Evolutionary conservation across 208 protist genomes (phyloP).

Genomic region (Wallacemonas sp.): DNA sequence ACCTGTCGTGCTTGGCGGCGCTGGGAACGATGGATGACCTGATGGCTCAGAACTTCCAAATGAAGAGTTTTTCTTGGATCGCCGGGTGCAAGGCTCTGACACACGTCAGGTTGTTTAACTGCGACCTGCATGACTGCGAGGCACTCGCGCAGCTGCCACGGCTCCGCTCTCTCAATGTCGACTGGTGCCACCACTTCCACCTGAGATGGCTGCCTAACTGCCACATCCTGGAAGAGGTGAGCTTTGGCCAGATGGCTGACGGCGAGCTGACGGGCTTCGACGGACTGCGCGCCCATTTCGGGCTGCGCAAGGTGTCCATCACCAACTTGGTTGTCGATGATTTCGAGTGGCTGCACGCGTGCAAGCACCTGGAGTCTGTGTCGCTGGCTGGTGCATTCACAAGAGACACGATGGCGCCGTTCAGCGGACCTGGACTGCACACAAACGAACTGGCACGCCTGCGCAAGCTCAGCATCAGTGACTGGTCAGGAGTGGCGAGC

Average conservation of each 20-base stretch:
- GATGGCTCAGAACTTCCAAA: neutral
- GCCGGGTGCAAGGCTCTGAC: neutral
- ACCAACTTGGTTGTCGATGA: neutral
- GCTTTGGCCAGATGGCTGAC: neutral
- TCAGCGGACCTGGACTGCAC: no score
- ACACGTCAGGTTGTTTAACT: neutral
- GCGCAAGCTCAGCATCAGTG: neutral
- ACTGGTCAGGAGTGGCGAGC: neutral
- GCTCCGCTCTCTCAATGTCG: neutral
- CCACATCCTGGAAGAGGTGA: neutral
- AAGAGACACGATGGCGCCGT: no score
- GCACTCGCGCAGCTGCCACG: neutral
- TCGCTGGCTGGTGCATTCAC: neutral
- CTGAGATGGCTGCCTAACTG: neutral
- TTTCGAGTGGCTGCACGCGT: neutral
- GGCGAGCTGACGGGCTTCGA: neutral
- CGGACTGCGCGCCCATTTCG: neutral
- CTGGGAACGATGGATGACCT: neutral
- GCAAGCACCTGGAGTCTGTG: neutral
- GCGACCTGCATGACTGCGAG: neutral
- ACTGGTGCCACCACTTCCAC: neutral
- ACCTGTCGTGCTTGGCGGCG: neutral
- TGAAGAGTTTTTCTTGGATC: neutral
- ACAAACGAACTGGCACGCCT: neutral
- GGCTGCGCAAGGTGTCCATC: neutral